Conservation (phyloP, 192 early-diverging fungal species). For the Rhizoclosmatium globosum region DNA sequence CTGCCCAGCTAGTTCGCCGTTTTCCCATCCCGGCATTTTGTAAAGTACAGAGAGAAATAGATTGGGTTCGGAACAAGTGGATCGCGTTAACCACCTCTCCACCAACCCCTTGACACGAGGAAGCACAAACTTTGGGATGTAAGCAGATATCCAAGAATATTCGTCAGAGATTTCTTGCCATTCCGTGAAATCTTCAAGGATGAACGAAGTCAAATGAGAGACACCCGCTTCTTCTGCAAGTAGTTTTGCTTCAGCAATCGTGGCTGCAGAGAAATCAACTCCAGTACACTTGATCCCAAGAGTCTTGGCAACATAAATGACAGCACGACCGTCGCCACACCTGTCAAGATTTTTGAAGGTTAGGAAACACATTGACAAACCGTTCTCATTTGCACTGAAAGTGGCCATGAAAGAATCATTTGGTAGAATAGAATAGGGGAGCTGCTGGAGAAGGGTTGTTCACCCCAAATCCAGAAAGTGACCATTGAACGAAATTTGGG, state of each 20-base stretch:
- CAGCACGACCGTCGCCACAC: slow-evolving; percentile 2
- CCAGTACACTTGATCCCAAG: not conserved
- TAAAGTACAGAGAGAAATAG: slow-evolving; percentile 13
- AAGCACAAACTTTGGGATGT: not conserved
- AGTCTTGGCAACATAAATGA: slow-evolving; percentile 1
- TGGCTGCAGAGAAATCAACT: not conserved
- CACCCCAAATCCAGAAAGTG: slow-evolving; percentile 4
- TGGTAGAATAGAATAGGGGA: too few relatives aligned
- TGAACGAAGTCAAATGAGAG: not conserved
- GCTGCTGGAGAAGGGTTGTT: not conserved
- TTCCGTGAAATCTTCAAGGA: not conserved
- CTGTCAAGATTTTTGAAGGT: too few relatives aligned
- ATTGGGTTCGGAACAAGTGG: not conserved
- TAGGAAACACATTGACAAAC: too few relatives aligned
- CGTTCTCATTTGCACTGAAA: too few relatives aligned
- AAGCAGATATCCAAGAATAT: slow-evolving; percentile 10
- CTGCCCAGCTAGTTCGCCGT: not conserved
- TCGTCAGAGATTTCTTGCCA: slow-evolving; percentile 2
- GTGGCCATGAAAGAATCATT: too few relatives aligned
- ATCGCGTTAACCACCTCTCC: not conserved
- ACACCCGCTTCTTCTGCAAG: not conserved
- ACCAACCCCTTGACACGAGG: not conserved
- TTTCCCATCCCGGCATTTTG: slow-evolving; percentile 19
- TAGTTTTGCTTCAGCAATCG: not conserved
- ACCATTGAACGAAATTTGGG: not conserved